These are phyloP conservation scores for Fusarium sp. DNA, from an alignment of 2,329 filamentous ascomycete species.

Conservation along the genomic window DNA sequence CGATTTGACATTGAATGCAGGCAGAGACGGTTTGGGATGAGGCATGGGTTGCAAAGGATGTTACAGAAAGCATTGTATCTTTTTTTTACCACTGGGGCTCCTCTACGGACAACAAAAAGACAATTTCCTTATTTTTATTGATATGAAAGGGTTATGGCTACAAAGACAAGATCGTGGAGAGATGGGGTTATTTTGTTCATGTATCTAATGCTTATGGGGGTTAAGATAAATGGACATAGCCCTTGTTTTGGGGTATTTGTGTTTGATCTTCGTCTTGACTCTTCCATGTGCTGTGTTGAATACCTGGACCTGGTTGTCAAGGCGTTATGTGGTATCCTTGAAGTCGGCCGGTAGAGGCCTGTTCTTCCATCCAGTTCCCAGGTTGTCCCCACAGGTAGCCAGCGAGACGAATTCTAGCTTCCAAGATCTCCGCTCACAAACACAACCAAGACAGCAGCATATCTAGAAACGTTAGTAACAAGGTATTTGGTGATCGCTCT, in stretches of 20 bases:
- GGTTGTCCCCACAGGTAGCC: too few relatives aligned
- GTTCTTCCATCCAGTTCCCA: too few relatives aligned
- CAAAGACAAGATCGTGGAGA: not conserved
- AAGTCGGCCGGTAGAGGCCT: too few relatives aligned
- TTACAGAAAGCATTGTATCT: conserved; percentile 28
- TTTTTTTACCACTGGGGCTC: conserved; percentile 34
- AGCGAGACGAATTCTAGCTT: too few relatives aligned
- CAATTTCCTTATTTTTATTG: conserved; percentile 30
- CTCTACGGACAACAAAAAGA: conserved; percentile 40
- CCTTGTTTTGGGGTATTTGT: not conserved
- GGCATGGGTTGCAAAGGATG: conserved; percentile 24
- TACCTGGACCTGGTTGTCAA: too few relatives aligned
- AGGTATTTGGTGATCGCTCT: too few relatives aligned
- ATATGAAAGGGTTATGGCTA: not conserved
- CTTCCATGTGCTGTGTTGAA: not conserved
- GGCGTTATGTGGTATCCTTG: too few relatives aligned
- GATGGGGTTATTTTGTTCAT: not conserved
- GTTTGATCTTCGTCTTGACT: not conserved
- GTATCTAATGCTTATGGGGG: not conserved
- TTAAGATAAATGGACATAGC: not conserved
- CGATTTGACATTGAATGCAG: conserved; percentile 21
- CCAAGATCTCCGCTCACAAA: conserved; percentile 12
- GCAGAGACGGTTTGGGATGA: conserved; percentile 21
- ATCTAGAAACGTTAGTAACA: too few relatives aligned
- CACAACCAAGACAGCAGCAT: conserved; percentile 5